These are phyloP conservation scores for Annulohypoxylon moriforme DNA, from an alignment of 495 filamentous ascomycete species.

Conservation along the genomic window DNA sequence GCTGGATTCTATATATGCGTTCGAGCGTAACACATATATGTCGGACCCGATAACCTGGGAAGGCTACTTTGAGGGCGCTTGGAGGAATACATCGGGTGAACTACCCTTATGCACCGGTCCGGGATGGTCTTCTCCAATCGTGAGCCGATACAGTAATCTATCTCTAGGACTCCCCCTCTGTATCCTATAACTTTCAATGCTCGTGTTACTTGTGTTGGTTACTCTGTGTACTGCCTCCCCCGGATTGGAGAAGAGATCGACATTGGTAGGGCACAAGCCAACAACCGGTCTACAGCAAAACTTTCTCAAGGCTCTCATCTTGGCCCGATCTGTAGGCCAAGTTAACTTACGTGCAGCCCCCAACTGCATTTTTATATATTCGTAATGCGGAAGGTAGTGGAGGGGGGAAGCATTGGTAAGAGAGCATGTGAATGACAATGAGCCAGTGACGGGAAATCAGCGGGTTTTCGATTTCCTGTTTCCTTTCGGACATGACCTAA, in stretches of 20 bases:
- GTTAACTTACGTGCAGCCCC: background rate
- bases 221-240: constrained; percentile 12
- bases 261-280: constrained; percentile 18
- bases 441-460: too few relatives aligned
- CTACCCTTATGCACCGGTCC: constrained; percentile 29
- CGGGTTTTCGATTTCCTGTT: background rate
- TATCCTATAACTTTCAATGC: background rate
- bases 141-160: constrained; percentile 25
- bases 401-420: background rate
- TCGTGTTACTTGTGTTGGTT: constrained; percentile 13
- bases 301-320: background rate
- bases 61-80: constrained; percentile 11
- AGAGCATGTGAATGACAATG: background rate
- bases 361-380: background rate
- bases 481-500: background rate
- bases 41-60: constrained; percentile 11
- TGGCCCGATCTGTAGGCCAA: constrained; percentile 9
- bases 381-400: background rate
- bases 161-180: background rate
- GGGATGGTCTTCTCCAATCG: constrained; percentile 16
- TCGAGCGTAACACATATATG: constrained; percentile 1
- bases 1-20: constrained; percentile 11
- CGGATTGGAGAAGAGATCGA: constrained; percentile 20
- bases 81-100: constrained; percentile 28
- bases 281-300: constrained; percentile 12